phyloP scores from a whole-genome alignment of 768 basidiomycete species.

The Galerina sulciceps region DNA sequence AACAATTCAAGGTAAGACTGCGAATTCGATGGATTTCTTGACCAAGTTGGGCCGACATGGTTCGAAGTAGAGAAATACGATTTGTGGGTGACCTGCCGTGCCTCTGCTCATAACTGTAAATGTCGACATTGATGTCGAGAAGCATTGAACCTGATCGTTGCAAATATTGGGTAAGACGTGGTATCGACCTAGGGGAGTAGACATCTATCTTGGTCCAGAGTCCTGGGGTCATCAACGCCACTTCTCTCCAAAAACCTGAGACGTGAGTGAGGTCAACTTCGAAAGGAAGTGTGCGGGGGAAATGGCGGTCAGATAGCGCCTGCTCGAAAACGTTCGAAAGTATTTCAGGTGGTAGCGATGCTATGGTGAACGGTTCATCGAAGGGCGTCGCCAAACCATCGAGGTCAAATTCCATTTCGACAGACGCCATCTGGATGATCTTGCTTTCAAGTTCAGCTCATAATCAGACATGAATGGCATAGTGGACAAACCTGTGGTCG shows the following conservation, averaged over 20 bases:
- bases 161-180: constrained; percentile 29
- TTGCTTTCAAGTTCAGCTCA: no score
- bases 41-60: constrained; percentile 6
- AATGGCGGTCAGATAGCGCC: constrained; percentile 23
- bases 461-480: no score
- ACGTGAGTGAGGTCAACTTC: constrained; percentile 48
- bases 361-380: constrained; percentile 8
- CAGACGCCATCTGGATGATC: background rate
- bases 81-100: background rate
- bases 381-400: background rate
- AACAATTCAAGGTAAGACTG: constrained; percentile 29
- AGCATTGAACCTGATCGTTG: constrained; percentile 29
- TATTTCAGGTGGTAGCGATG: constrained; percentile 33
- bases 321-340: constrained; percentile 31
- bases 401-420: background rate
- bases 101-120: constrained; percentile 30
- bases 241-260: constrained; percentile 42
- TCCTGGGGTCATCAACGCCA: constrained; percentile 36
- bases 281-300: constrained; percentile 28
- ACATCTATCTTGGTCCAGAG: constrained; percentile 45
- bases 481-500: no score
- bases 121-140: constrained; percentile 34
- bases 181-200: constrained; percentile 28
- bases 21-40: constrained; percentile 28
- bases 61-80: background rate